Percentiles rank a stretch among this genome's conserved stretches.
These are phyloP conservation scores for Ophidiomyces ophidiicola DNA, from an alignment of 2,329 filamentous ascomycete species.

Conservation along the genomic window DNA sequence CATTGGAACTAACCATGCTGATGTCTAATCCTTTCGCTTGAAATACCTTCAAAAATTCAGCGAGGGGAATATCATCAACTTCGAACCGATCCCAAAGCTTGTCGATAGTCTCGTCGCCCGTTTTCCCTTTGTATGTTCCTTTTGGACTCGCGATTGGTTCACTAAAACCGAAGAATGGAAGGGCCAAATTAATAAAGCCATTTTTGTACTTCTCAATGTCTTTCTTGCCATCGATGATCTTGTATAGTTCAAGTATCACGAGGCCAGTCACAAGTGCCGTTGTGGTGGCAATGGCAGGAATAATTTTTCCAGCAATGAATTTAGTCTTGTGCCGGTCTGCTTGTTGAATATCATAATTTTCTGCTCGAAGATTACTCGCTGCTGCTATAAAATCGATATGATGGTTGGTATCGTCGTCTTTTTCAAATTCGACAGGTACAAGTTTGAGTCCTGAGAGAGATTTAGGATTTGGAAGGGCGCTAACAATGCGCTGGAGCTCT, in stretches of 20 bases:
- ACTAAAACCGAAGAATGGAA: constrained; percentile 97
- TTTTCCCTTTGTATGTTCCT: constrained; percentile 72
- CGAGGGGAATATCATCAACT: constrained; percentile 69
- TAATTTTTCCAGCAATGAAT: constrained; percentile 99
- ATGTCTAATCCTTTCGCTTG: constrained; percentile 67
- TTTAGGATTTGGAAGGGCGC: constrained; percentile 64
- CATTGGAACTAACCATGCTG: constrained; percentile 93
- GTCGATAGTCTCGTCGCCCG: constrained; percentile 70
- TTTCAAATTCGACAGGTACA: constrained; percentile 89
- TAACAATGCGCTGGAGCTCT: constrained; percentile 61
- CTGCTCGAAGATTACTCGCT: constrained; percentile 86
- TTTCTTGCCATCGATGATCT: constrained; percentile 90
- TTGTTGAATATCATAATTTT: constrained; percentile 93
- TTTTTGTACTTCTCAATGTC: constrained; percentile 99
- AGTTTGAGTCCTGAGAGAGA: constrained; percentile 79
- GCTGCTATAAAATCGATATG: constrained; percentile 99
- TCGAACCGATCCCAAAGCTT: constrained; percentile 98
- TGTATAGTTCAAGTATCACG: constrained; percentile 86
- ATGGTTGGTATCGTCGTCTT: constrained; percentile 94
- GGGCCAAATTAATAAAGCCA: constrained; percentile 87
- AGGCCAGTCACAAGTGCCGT: constrained; percentile 91
- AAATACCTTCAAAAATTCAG: constrained; percentile 73
- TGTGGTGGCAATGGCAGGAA: constrained; percentile 93
- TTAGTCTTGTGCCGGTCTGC: constrained; percentile 97
- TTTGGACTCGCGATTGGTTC: constrained; percentile 92